Evolutionary conservation across 371 early-diverging fungal species (phyloP), one percentile per base, ranked within the genome.

Genomic region (Mortierella sp.): DNA sequence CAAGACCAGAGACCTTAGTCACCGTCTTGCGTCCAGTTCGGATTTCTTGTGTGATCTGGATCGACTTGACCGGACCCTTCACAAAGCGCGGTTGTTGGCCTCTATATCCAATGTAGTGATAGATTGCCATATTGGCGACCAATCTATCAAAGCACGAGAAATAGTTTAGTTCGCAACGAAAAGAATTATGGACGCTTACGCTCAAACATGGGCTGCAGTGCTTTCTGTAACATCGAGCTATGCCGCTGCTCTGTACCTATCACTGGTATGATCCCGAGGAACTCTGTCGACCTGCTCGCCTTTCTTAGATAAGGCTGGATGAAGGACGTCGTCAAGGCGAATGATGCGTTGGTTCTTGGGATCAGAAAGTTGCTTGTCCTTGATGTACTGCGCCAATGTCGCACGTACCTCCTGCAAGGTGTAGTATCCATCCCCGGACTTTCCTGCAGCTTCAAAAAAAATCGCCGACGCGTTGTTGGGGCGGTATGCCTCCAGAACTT

Each of bases 1-100:
- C 95, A 6, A 94, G 75, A 6, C 94, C 93, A 10, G 89, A 89
- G 19, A 95, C 87, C 70, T 89, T 89, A 21, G 95, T 95, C 24
- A 93, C 90, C 10, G 91, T 91, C 83, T 94, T 94, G 54, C 93
- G 89, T 28, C 93, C 93, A 61, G 91, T 91, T 43, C 95, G 89
- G 13, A 90, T 86, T 79, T 94, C 94, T 72, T 93, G 91, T 1
- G 86, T 86, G 37, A 95, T 89, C 64, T 88, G 83, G 44, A 94
- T 83, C 5, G 94, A 90, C 43, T 91, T 91, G 11, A 92, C 89
- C 9, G 71, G 82, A 21, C 86, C 86, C 64, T 79, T 86, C 64
- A 82, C 80, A 61, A 82, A 86, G 37, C 77, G 75, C 14, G 78
- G 78, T 31, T 81, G 71, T 28, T 84, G 78, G n/a, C 72, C 78